These are phyloP conservation scores for Dimocarpus longan DNA, from an alignment of 345 rosid genomes.

Conservation along the genomic window DNA sequence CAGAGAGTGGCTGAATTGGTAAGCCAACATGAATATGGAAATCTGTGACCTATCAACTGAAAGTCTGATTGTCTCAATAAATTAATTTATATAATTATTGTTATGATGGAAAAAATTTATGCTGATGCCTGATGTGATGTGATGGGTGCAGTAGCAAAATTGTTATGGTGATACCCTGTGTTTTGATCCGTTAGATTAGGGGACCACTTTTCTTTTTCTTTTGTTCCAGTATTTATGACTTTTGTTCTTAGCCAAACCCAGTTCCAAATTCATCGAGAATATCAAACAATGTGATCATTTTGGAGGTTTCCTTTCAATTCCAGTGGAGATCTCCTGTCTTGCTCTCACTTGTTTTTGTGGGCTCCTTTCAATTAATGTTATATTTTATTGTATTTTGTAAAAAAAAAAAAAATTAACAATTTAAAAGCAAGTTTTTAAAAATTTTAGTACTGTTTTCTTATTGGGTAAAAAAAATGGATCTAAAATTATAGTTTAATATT, in stretches of 20 bases:
- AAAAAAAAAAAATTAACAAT: too few species aligned
- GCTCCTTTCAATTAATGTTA: background rate
- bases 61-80: background rate
- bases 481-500: background rate
- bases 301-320: background rate
- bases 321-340: background rate
- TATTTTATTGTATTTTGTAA: too few species aligned
- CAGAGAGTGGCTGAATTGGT: background rate
- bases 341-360: background rate
- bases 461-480: background rate
- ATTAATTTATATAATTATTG: too few species aligned
- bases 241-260: conserved; percentile 28
- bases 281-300: background rate
- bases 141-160: conserved; percentile 16
- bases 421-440: too few species aligned
- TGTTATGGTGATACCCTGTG: conserved; percentile 8
- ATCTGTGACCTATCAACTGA: conserved; percentile 1
- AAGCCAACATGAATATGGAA: conserved; percentile 12
- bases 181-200: conserved; percentile 7
- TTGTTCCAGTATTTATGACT: conserved; percentile 15
- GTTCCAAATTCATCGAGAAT: conserved; percentile 17
- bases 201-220: conserved; percentile 26
- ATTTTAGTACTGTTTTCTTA: background rate
- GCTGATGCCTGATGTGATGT: conserved; percentile 16
- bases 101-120: background rate